phyloP scores from a whole-genome alignment of 371 early-diverging fungal genomes.

The Nematocida sp. region DNA sequence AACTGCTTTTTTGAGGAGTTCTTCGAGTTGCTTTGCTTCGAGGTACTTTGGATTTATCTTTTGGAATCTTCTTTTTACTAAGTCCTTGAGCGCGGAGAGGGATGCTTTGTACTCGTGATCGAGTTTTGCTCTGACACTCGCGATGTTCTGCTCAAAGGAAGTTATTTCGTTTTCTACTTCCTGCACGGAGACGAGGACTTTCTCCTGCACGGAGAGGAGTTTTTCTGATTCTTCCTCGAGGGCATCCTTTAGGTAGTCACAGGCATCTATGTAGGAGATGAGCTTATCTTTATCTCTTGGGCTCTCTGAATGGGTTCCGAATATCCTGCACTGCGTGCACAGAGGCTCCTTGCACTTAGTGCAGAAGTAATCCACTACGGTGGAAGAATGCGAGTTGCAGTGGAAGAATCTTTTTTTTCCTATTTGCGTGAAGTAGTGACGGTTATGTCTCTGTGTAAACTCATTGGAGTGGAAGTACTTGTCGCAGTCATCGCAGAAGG shows the following conservation, averaged over 20 bases:
- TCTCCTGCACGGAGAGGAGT: neutral
- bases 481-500: conserved; percentile 66
- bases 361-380: conserved; percentile 65
- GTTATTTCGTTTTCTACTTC: conserved; percentile 54
- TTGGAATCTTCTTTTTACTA: conserved; percentile 60
- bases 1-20: conserved; percentile 36
- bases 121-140: conserved; percentile 34
- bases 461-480: conserved; percentile 61
- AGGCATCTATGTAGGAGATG: conserved; percentile 64
- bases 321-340: conserved; percentile 65
- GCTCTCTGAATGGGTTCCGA: conserved; percentile 59
- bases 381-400: conserved; percentile 59
- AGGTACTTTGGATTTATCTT: conserved; percentile 63
- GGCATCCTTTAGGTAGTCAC: conserved; percentile 42
- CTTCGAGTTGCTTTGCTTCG: conserved; percentile 39
- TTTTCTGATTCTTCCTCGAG: conserved; percentile 13
- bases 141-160: conserved; percentile 57
- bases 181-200: neutral
- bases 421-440: conserved; percentile 63
- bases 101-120: conserved; percentile 60
- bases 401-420: conserved; percentile 65
- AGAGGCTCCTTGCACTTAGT: conserved; percentile 61
- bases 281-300: conserved; percentile 56
- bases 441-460: conserved; percentile 64
- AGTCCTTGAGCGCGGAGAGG: conserved; percentile 49